Conservation (phyloP, 2,329 filamentous ascomycete species). For the Fusarium sp. region DNA sequence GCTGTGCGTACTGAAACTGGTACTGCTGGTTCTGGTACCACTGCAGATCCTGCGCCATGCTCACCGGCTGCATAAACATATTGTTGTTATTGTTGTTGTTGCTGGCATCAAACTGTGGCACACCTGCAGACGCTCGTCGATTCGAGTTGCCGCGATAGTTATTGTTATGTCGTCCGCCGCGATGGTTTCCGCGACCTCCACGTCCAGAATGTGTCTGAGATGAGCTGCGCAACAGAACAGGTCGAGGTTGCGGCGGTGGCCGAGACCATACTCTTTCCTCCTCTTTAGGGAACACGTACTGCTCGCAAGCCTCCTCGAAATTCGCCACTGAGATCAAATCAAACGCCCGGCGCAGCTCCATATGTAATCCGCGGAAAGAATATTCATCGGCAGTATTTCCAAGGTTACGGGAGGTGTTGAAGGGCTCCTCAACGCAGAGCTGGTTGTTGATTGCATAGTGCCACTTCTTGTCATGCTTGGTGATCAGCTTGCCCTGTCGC, state of each 20-base stretch:
- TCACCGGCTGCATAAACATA: conserved; percentile 58
- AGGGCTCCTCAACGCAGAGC: conserved; percentile 95
- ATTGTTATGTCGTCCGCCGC: conserved; percentile 61
- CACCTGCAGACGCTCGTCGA: conserved; percentile 64
- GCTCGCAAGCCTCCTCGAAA: conserved; percentile 84
- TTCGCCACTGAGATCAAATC: conserved; percentile 82
- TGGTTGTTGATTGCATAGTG: conserved; percentile 81
- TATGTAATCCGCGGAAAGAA: conserved; percentile 89
- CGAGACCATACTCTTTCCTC: conserved; percentile 73
- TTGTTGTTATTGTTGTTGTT: conserved; percentile 27
- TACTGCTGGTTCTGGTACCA: conserved; percentile 60
- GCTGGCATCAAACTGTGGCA: conserved; percentile 62
- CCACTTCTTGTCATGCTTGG: conserved; percentile 91
- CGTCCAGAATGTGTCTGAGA: conserved; percentile 67
- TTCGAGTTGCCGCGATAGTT: conserved; percentile 59
- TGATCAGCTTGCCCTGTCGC: conserved; percentile 79
- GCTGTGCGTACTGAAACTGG: conserved; percentile 56
- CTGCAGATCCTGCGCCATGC: conserved; percentile 59
- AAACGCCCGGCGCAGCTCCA: conserved; percentile 90
- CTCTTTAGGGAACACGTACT: conserved; percentile 88
- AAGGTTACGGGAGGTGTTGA: conserved; percentile 88
- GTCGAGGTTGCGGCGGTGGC: conserved; percentile 64
- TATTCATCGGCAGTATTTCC: conserved; percentile 97
- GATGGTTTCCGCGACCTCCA: conserved; percentile 60
- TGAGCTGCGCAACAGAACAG: conserved; percentile 68